These are phyloP conservation scores for Dendrobium nobile DNA, from an alignment of 106 monocot genomes.

Conservation along the genomic window DNA sequence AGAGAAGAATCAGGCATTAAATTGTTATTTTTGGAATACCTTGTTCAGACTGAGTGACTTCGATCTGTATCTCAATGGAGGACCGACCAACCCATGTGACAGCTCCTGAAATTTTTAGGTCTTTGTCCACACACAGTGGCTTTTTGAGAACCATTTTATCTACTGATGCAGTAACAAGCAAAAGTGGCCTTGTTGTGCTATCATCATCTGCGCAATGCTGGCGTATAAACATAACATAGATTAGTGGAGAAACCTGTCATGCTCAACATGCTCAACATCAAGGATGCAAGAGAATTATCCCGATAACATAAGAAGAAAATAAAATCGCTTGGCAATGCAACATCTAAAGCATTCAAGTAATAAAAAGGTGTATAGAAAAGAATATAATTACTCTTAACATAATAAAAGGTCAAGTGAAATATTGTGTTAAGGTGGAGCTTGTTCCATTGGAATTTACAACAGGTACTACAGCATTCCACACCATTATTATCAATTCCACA, in stretches of 20 bases:
- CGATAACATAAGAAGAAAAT: background rate
- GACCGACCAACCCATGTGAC: slow-evolving; percentile 97
- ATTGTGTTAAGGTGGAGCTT: too few relatives aligned
- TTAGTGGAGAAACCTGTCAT: background rate
- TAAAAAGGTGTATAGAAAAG: too few relatives aligned
- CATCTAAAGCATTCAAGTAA: background rate
- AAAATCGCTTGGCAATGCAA: background rate
- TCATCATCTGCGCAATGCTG: slow-evolving; percentile 97
- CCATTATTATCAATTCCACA: too few relatives aligned
- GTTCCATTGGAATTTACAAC: too few relatives aligned
- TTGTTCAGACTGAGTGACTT: slow-evolving; percentile 66
- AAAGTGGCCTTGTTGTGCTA: slow-evolving; percentile 84
- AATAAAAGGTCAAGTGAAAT: too few relatives aligned
- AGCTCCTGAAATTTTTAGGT: slow-evolving; percentile 76
- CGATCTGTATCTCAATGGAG: slow-evolving; percentile 81
- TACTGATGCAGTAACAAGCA: slow-evolving; percentile 88
- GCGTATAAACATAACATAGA: background rate
- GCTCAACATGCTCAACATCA: background rate
- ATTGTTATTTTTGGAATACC: slow-evolving; percentile 23
- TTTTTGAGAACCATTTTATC: slow-evolving; percentile 94
- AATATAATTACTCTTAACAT: background rate
- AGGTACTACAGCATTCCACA: too few relatives aligned
- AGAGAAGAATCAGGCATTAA: background rate
- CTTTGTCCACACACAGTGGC: slow-evolving; percentile 74
- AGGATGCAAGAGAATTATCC: background rate